Base-by-base conservation (phyloP, 306 rosid genomes). In the Gynostemma pentaphyllum region DNA sequence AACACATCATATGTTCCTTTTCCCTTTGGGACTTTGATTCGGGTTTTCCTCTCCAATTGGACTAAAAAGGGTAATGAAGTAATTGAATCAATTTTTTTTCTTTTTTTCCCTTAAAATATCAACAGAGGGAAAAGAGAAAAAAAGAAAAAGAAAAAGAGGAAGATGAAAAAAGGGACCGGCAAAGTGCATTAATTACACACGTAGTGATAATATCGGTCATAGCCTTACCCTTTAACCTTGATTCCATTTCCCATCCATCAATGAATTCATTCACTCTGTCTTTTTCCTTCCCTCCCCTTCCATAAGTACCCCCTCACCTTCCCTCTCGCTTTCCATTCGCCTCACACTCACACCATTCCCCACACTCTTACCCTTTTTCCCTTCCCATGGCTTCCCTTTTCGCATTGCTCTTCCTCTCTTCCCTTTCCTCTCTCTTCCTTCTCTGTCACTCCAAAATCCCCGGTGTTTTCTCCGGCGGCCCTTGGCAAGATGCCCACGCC, bases 401-500 rank as follows among this genome's bases (percentile, higher is more conserved):
- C n/a, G n/a, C 68, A 42, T 15, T 79, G n/a, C 79, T 83, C 72
- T 67, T 47, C 89, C 67, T 87, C 72, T 70, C 83, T 40, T 69
- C 75, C 15, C 19, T 91, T 37, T 48, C 65, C 66, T 53, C 84
- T 0, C 83, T 91, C 24, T 46, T 80, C 45, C 47, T 24, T 23
- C 30, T 70, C 46, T 70, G 86, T 57, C 59, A 59, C 29, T 96
- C 96, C 11, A 40, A 80, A 76, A 86, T 92, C 81, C 96, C 95
- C 0, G 98, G 98, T 0, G 49, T 78, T 37, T 88, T 77, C 82
- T 7, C 72, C 24, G 96, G 80, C 44, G 94, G 95, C 15, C 27
- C 88, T 0, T 92, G 98, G 98, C 69, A 81, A 18, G 71, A 60
- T 24, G 98, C 98, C 14, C 98, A 92, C 68, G 98, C 98, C 48